phyloP scores from a whole-genome alignment of 2,329 filamentous ascomycete genomes.

The Aureobasidium leucospermi region DNA sequence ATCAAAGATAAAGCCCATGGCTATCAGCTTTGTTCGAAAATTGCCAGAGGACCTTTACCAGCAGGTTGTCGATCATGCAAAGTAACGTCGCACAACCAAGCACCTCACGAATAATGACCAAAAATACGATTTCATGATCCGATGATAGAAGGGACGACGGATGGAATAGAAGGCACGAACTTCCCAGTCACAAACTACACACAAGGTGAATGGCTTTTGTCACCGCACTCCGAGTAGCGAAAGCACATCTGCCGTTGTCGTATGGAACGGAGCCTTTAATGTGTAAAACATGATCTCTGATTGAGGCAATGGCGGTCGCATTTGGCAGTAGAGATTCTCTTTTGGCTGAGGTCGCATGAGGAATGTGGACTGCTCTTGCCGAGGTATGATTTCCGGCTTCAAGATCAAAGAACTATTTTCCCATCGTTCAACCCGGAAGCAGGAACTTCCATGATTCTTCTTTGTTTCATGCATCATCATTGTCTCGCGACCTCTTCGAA shows the following conservation, averaged over 20 bases:
- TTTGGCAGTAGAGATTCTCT: not conserved
- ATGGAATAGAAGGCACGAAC: too few relatives aligned
- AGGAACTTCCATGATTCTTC: not conserved
- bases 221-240: too few relatives aligned
- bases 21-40: constrained; percentile 78
- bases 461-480: constrained; percentile 2
- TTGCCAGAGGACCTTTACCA: constrained; percentile 86
- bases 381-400: not conserved
- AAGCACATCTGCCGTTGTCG: too few relatives aligned
- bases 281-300: not conserved
- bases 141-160: not conserved
- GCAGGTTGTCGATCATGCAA: constrained; percentile 82
- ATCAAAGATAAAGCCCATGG: constrained; percentile 70
- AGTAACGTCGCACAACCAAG: constrained; percentile 38
- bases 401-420: not conserved
- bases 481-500: not conserved
- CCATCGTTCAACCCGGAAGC: not conserved
- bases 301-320: too few relatives aligned
- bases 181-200: too few relatives aligned
- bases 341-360: not conserved
- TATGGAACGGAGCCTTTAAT: too few relatives aligned
- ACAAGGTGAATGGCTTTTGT: too few relatives aligned
- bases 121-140: constrained; percentile 1
- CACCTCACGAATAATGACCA: not conserved
- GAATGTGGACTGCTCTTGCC: not conserved